Percentiles rank a stretch among this genome's conserved stretches.
Conservation (phyloP, 2,329 filamentous ascomycete species). For the Sporothrix inflata region DNA sequence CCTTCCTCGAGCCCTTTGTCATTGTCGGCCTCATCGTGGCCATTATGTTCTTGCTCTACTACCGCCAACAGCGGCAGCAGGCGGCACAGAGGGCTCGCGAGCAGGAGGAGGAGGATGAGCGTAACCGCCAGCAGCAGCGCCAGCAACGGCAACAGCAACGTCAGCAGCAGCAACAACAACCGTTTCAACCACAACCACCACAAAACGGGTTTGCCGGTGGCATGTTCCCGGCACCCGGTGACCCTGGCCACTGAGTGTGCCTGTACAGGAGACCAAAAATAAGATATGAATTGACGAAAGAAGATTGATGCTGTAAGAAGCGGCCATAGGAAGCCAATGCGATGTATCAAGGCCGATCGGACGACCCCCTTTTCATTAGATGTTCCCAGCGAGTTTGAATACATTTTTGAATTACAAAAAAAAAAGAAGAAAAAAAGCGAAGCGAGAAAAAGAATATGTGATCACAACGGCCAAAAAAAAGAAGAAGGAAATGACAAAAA, state of each 20-base stretch:
- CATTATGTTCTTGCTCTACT: slow-evolving; percentile 79
- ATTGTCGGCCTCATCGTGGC: slow-evolving; percentile 78
- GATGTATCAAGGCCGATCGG: neutral
- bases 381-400: slow-evolving; percentile 13
- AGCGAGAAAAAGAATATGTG: too few species aligned
- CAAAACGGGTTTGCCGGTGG: slow-evolving; percentile 11
- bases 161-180: neutral
- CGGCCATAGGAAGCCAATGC: neutral
- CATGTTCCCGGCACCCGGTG: slow-evolving; percentile 16
- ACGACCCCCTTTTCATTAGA: neutral
- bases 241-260: neutral
- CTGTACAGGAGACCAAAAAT: neutral
- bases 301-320: neutral
- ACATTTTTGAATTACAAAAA: neutral
- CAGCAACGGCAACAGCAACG: neutral
- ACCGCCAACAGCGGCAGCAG: slow-evolving; percentile 71
- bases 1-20: slow-evolving; percentile 73
- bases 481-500: neutral
- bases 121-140: neutral
- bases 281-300: neutral
- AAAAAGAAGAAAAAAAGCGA: neutral
- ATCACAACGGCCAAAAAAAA: neutral
- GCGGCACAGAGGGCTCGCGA: neutral
- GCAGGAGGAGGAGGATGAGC: slow-evolving; percentile 12
- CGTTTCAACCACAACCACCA: neutral